phyloP scores from a whole-genome alignment of 1,284 basidiomycete species.

The Fistulinella staudtii region DNA sequence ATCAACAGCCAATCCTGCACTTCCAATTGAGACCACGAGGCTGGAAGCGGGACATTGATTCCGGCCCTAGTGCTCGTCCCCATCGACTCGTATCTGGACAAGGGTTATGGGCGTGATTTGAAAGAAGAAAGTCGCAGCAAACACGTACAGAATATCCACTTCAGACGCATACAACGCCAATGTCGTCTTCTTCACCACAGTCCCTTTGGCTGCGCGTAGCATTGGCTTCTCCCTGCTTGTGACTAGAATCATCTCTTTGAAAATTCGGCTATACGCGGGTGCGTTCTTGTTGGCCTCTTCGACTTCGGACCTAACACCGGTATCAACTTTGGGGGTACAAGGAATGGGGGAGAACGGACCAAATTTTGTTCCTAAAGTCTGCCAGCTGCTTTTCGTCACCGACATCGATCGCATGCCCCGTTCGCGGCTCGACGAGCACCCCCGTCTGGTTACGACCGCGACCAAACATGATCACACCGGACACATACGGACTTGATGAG shows the following conservation, averaged over 20 bases:
- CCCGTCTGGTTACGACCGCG: constrained; percentile 20
- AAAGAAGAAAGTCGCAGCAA: background rate
- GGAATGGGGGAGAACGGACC: constrained; percentile 11
- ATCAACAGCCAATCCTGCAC: constrained; percentile 26
- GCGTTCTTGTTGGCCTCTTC: constrained; percentile 34
- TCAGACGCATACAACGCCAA: constrained; percentile 25
- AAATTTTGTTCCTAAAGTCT: constrained; percentile 24
- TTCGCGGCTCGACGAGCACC: constrained; percentile 26
- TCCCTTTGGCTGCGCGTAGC: constrained; percentile 27
- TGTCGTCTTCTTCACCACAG: constrained; percentile 28
- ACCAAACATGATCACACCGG: constrained; percentile 25
- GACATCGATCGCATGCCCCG: constrained; percentile 20
- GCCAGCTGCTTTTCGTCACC: constrained; percentile 17
- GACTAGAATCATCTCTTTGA: constrained; percentile 33
- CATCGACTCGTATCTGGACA: constrained; percentile 17
- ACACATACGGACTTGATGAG: constrained; percentile 4
- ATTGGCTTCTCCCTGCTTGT: constrained; percentile 25
- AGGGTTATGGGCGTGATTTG: too few species aligned
- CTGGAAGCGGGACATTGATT: constrained; percentile 5
- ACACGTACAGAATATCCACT: constrained; percentile 24
- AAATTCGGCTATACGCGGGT: constrained; percentile 34
- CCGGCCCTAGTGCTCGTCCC: constrained; percentile 14
- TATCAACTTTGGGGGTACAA: background rate
- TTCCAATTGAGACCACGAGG: constrained; percentile 16
- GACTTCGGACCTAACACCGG: constrained; percentile 19